Conservation (phyloP, 2,329 filamentous ascomycete genomes). For the Drechslerella dactyloides region DNA sequence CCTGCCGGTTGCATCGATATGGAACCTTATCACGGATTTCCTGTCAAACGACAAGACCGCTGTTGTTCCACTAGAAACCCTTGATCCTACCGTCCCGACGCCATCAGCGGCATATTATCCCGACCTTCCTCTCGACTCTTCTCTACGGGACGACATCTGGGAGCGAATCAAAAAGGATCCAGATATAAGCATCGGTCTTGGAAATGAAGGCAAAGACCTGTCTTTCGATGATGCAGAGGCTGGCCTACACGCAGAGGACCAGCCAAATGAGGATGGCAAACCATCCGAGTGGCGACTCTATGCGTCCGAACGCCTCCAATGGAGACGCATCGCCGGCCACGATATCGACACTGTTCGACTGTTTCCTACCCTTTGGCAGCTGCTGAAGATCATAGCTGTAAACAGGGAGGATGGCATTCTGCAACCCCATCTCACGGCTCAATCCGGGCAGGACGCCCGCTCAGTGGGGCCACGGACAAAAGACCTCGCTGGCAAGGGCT, state of each 20-base stretch:
- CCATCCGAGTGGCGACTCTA: constrained; percentile 30
- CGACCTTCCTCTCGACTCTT: constrained; percentile 32
- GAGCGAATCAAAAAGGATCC: constrained; percentile 24
- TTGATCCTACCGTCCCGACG: constrained; percentile 38
- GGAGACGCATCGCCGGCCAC: constrained; percentile 41
- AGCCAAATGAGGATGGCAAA: constrained; percentile 11
- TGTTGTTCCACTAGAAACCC: constrained; percentile 31
- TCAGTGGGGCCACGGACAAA: constrained; percentile 45
- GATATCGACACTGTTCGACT: constrained; percentile 44
- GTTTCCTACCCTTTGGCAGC: constrained; percentile 41
- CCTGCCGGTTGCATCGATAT: constrained; percentile 41
- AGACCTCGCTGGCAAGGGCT: constrained; percentile 44
- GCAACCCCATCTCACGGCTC: constrained; percentile 26
- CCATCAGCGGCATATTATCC: constrained; percentile 39
- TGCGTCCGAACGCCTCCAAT: constrained; percentile 44
- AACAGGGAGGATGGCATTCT: constrained; percentile 45
- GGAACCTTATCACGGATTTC: constrained; percentile 41
- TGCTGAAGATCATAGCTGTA: constrained; percentile 46
- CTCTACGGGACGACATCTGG: constrained; percentile 33
- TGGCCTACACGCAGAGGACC: constrained; percentile 14
- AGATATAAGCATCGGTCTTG: constrained; percentile 36
- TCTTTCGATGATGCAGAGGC: constrained; percentile 47
- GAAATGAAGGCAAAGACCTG: constrained; percentile 38
- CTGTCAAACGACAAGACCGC: constrained; percentile 35
- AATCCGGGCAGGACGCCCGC: constrained; percentile 41